These are phyloP conservation scores for Iris macrosiphon DNA, from an alignment of 106 monocot species.

Conservation along the genomic window DNA sequence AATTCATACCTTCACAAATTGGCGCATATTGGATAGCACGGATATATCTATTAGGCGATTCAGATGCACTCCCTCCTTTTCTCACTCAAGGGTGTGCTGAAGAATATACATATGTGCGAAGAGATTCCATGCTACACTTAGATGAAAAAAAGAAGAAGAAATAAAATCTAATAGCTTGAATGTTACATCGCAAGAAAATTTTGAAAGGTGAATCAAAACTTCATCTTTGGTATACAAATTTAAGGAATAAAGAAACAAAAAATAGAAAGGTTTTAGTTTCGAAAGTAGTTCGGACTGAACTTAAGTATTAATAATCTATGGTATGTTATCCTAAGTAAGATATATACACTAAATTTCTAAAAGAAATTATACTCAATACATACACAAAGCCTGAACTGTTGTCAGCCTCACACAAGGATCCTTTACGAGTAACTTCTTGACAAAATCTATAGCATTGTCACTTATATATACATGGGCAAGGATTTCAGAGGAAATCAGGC, in stretches of 20 bases:
- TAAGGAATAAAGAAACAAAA: too few species aligned
- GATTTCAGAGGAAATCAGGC: slow-evolving; percentile 89
- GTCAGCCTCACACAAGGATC: slow-evolving; percentile 86
- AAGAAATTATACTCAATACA: slow-evolving; percentile 17
- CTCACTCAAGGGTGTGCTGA: slow-evolving; percentile 97
- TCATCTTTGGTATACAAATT: too few species aligned
- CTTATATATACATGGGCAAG: slow-evolving; percentile 94
- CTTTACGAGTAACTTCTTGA: slow-evolving; percentile 86
- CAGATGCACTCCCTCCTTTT: slow-evolving; percentile 87
- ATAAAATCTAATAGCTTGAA: too few species aligned
- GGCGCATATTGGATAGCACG: slow-evolving; percentile 83
- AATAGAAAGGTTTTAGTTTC: too few species aligned
- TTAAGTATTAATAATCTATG: too few species aligned
- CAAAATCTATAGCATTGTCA: slow-evolving; percentile 84
- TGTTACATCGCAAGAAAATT: too few species aligned
- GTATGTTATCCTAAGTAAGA: neutral
- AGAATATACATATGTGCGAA: slow-evolving; percentile 10
- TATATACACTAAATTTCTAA: neutral
- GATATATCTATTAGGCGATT: slow-evolving; percentile 96
- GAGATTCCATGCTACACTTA: neutral
- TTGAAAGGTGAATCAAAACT: too few species aligned
- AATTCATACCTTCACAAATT: slow-evolving; percentile 93
- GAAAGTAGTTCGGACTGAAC: too few species aligned
- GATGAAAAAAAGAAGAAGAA: too few species aligned
- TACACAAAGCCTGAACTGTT: slow-evolving; percentile 97